Conservation (phyloP, 257 asterid species). For the Rhazya stricta region DNA sequence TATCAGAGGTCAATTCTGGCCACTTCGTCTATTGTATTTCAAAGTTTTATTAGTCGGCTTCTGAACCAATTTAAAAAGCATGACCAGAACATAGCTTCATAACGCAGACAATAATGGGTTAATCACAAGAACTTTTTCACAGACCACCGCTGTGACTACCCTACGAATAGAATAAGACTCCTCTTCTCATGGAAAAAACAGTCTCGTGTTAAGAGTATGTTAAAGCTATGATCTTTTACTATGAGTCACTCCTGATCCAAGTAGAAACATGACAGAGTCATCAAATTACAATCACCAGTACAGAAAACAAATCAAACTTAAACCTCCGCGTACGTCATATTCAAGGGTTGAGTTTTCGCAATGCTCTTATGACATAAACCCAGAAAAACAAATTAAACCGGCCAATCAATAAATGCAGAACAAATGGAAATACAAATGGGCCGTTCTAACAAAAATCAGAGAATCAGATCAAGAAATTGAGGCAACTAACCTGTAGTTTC, state of each 20-base stretch:
- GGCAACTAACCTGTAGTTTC: constrained; percentile 34
- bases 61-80: neutral
- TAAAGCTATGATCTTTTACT: neutral
- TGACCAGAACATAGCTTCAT: neutral
- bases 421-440: neutral
- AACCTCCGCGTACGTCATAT: neutral
- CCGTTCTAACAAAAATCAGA: neutral
- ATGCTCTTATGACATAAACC: neutral
- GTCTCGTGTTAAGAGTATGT: neutral
- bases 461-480: neutral
- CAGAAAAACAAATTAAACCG: neutral
- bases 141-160: neutral
- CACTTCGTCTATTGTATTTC: neutral
- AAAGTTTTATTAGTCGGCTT: neutral
- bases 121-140: neutral
- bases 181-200: neutral
- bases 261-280: neutral
- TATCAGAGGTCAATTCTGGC: neutral
- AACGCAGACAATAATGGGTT: neutral
- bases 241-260: neutral
- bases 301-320: neutral
- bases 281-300: neutral
- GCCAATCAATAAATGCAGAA: neutral
- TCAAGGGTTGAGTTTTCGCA: neutral
- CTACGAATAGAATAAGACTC: neutral